Evolutionary conservation across 2,329 filamentous ascomycete species (phyloP).

Genomic region (Dryadomyces quercivorus): DNA sequence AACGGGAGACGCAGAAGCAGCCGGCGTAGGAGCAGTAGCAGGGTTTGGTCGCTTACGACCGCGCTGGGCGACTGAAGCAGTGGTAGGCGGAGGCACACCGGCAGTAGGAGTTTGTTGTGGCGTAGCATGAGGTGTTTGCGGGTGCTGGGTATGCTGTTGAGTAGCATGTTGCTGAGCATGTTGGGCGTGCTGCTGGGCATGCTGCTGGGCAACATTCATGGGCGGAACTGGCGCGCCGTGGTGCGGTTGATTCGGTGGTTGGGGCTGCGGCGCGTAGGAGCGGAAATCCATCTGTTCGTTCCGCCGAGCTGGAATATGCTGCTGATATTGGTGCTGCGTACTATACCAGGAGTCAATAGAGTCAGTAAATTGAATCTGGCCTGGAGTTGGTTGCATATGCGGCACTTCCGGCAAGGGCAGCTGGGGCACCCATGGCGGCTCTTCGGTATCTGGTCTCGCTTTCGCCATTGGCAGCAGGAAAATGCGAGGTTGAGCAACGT

Average conservation of each 20-base stretch:
- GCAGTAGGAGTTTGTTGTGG: constrained; percentile 11
- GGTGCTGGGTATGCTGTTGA: constrained; percentile 22
- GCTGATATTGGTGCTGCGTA: constrained; percentile 28
- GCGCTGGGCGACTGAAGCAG: constrained; percentile 18
- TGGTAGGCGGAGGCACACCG: constrained; percentile 13
- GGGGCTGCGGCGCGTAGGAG: constrained; percentile 13
- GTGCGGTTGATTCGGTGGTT: constrained; percentile 17
- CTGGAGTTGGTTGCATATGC: background rate
- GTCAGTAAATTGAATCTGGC: constrained; percentile 20
- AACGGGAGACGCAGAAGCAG: constrained; percentile 12
- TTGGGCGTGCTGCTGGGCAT: constrained; percentile 22
- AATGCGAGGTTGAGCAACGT: background rate
- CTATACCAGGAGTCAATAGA: constrained; percentile 24
- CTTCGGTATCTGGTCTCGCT: background rate
- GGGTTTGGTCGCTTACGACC: constrained; percentile 29
- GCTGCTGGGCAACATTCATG: constrained; percentile 22
- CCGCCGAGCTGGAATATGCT: constrained; percentile 28
- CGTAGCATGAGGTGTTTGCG: constrained; percentile 5
- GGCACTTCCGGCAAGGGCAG: background rate
- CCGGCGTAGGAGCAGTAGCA: constrained; percentile 13
- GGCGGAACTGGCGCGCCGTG: constrained; percentile 23
- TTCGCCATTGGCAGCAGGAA: background rate
- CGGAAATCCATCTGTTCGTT: constrained; percentile 17
- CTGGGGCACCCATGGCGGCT: background rate
- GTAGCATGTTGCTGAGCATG: constrained; percentile 18